Base-by-base conservation (phyloP, 352 stramenopile genomes). In the Globisporangium cederbergense region DNA sequence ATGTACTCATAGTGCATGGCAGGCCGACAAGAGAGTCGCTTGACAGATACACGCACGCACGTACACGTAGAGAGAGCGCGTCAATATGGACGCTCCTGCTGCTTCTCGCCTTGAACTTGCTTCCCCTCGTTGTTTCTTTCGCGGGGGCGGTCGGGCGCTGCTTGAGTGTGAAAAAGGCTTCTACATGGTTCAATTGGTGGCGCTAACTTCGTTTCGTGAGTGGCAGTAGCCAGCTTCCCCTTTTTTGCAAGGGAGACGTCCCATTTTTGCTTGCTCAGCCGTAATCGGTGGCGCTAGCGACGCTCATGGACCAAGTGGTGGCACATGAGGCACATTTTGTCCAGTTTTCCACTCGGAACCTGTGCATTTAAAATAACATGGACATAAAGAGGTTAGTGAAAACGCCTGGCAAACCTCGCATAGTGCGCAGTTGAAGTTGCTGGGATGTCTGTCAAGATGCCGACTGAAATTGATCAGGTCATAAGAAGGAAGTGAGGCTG, bases 1-100 rank as follows among this genome's bases (percentile, higher is more conserved):
- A 96, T 78, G 66, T 77, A 87, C 73, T 91, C 85, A 60, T 73
- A 83, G 57, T 86, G 78, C 85, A 93, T 93, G 34, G 63, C 62
- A 22, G 47, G 34, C 30, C 43, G 51, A 57, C 51, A 22, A 36
- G 2, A 5, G 32, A 36, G 32, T 54, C 22, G 14, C 36, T 42
- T 16, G 36, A 42, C 18, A 7, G 42, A 43, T 4, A 22, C 13
- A 30, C 25, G 38, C 16, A 32, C 52, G 52, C 14, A 58, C 32
- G 52, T 28, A 46, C 8, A n/a, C 18, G 14, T 6, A n/a, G 30
- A 57, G 28, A 36, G 20, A 14, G 18, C 18, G 18, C 18, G 49
- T 56, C 49, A 2, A 34, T 32, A 20, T 28, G 18, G 50, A 57
- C 22, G 52, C 30, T 32, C 9, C 32, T 36, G 32, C 32, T 36